Base-by-base conservation (phyloP, 129 eudicot species). In the Artemisia annua region DNA sequence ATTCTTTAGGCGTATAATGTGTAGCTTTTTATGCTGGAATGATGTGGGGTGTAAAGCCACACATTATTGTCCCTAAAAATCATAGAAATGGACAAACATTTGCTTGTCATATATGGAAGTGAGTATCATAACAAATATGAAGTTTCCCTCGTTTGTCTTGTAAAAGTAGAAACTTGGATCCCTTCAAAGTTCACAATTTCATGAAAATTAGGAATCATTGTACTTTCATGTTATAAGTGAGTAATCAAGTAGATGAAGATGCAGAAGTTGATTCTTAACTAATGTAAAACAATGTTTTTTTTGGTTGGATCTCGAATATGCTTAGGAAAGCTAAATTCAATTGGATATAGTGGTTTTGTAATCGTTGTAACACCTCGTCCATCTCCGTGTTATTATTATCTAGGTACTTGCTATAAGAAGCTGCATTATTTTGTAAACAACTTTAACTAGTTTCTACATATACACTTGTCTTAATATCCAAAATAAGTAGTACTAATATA, bases 81-180 rank as follows among this genome's bases (percentile, higher is more conserved):
- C 82, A 70, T 71, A 63, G 32, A 70, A 70, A 63, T 78, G 82
- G 82, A 63, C 77, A 53, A 78, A 78, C 82, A 78, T 70, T 61
- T 78, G 65, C 57, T 30, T 28, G 67, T 28, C 69, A 51, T 69
- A 49, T 67, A 62, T 61, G 69, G 80, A 61, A 79, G 73, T 68
- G 66, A 66, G 72, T 70, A 70, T 71, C 62, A 78, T 59, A 63
- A 75, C 73, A 81, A 84, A 83, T 85, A 87, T 86, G 82, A 74
- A 66, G 4, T 69, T 82, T 51, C 69, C 63, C n/a, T 15, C 70
- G 63, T 77, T 69, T 56, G 30, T 64, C 51, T 20, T 24, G 4
- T 48, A 78, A 81, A 68, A 74, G 69, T 18, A 73, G 64, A 81
- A 60, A 56, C 77, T 71, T 43, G 61, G 74, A 77, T 69, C 79